Base-by-base conservation (phyloP, 345 rosid species). In the Eucalyptus guilfoylei region DNA sequence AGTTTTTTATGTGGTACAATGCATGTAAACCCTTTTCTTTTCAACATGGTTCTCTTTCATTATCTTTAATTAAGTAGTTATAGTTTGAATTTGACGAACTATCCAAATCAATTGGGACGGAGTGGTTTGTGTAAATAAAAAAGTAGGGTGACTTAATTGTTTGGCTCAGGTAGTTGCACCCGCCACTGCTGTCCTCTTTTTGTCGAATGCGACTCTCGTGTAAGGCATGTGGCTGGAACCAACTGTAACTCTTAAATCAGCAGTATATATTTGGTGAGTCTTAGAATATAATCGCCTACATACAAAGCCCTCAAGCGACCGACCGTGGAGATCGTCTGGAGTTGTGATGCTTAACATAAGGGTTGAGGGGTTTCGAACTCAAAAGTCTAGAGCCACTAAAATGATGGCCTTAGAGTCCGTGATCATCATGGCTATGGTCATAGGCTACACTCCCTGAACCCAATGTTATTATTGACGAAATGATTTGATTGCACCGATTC, bases 231-330 rank as follows among this genome's bases (percentile, higher is more conserved):
- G 23, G 23, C 42, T 11, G 5, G 2, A 17, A 32, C 10, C 6
- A 19, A 9, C 23, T 10, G 2, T 10, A 32, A n/a, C 23, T 67
- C 40, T 67, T 6, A 7, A 32, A 9, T 15, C 11, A 8, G 6
- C 2, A 2, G 5, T 67, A 16, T 32, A 16, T 15, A 2, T 4
- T n/a, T n/a, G 42, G 40, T 5, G 5, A 32, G 23, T 32, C 42
- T 15, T 4, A 8, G 6, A 32, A 67, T 34, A 67, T 32, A 32
- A 8, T 7, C 0, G 40, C 21, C 21, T 2, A 17, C 3, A 32
- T 67, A 12, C 9, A 16, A 0, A 15, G 6, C 21, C 1, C 40
- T 67, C 21, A 15, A 32, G 10, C 5, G 21, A 30, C 0, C 1
- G 10, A 14, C 2, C 3, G 5, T 62, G 69, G 16, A 62, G 14